Evolutionary conservation across 148 eudicot species (phyloP).

Genomic region (Rhododendron molle): DNA sequence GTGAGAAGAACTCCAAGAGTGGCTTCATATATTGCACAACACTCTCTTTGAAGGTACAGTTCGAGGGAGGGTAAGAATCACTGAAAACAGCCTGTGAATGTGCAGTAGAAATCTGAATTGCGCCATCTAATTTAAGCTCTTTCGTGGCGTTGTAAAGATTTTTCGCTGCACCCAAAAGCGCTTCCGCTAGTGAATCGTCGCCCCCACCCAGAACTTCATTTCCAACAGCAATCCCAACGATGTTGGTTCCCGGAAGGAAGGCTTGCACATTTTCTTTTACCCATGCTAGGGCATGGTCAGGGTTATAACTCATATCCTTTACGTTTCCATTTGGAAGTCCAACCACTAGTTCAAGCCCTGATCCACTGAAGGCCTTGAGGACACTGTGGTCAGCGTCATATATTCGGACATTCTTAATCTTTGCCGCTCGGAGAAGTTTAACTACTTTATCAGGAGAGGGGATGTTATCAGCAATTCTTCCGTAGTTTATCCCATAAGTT

Average conservation of each 20-base stretch:
- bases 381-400: conserved; percentile 68
- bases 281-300: conserved; percentile 68
- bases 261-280: conserved; percentile 59
- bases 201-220: conserved; percentile 62
- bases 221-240: conserved; percentile 78
- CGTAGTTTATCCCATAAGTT: conserved; percentile 77
- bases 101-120: conserved; percentile 58
- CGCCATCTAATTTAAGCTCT: conserved; percentile 37
- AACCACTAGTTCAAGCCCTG: conserved; percentile 72
- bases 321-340: conserved; percentile 69
- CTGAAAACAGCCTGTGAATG: conserved; percentile 61
- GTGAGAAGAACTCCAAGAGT: conserved; percentile 54
- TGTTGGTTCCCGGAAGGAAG: conserved; percentile 52
- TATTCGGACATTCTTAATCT: conserved; percentile 71
- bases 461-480: conserved; percentile 72
- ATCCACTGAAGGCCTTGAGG: conserved; percentile 64
- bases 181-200: conserved; percentile 42
- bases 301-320: conserved; percentile 51
- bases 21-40: conserved; percentile 56
- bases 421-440: conserved; percentile 54
- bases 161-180: conserved; percentile 57
- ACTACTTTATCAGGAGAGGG: conserved; percentile 72
- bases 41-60: conserved; percentile 48
- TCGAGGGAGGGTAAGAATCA: conserved; percentile 75
- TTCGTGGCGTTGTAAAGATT: conserved; percentile 72